Evolutionary conservation across 1,139 yeast genomes (phyloP), one percentile per base, ranked within the genome.

Genomic region (Candida sp.): DNA sequence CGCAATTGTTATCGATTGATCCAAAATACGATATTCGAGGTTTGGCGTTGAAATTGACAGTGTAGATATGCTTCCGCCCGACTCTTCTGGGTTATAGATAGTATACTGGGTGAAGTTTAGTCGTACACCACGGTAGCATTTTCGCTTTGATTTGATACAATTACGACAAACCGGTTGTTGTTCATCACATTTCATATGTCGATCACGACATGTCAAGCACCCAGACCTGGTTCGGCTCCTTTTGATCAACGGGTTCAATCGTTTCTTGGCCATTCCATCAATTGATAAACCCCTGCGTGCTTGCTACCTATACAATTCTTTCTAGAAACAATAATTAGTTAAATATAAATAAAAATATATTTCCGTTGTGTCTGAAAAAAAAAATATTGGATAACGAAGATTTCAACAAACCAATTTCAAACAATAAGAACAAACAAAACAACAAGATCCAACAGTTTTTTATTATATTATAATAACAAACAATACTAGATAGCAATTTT

Each of bases 121-220:
- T 35, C 78, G 57, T n/a, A 70, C 60, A 2, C 78, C 78, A 45
- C 77, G 56, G 49, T 66, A 67, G 48, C 78, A 73, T 45, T 68
- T 69, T 35, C 78, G 54, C 40, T 66, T 66, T 8, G 74, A 68
- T 46, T 66, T 70, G 40, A 70, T 59, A 50, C 78, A 73, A 52
- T 73, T 73, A 38, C 65, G 65, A 52, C 78, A 73, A 23, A 72
- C 73, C 1, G 78, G 78, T 41, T 61, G 65, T 47, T 67, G 73
- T 53, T 73, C 78, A 49, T 73, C 78, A 55, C 78, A 73, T 54
- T 73, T 73, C 68, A 73, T 70, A 52, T 73, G 78, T 42, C 78
- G 59, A 48, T 73, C 78, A 38, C 78, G 66, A 54, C 78, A 73
- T 9, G 78, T 73, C 42, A 71, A 59, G 52, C 78, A 73, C 8